Evolutionary conservation across 208 protist species (phyloP).

Genomic region (Jaenimonas drosophilae): DNA sequence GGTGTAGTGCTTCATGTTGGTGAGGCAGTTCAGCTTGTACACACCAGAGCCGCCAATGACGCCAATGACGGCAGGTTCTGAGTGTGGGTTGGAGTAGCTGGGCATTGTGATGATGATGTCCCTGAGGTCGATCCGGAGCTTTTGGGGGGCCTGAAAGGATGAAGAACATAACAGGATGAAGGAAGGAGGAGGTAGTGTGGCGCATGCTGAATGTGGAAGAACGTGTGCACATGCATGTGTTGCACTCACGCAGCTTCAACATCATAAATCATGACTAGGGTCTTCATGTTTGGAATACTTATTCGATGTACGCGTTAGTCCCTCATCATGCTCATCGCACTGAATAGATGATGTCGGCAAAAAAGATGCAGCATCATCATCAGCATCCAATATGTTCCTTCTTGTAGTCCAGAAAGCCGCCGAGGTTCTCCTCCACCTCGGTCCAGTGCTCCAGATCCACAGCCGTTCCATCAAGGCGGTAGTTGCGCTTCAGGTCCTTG

Average conservation of each 20-base stretch:
- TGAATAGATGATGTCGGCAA: neutral
- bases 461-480: slow-evolving; percentile 18
- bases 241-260: no score
- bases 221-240: no score
- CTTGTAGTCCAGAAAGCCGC: slow-evolving; percentile 68
- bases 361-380: slow-evolving; percentile 4
- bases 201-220: neutral
- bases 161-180: neutral
- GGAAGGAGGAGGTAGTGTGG: no score
- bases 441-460: slow-evolving; percentile 39
- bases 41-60: slow-evolving; percentile 87
- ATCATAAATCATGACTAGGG: neutral
- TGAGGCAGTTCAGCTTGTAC: slow-evolving; percentile 58
- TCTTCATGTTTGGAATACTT: no score
- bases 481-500: slow-evolving; percentile 28
- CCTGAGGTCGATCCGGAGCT: slow-evolving; percentile 2
- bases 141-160: slow-evolving; percentile 1
- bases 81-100: slow-evolving; percentile 43
- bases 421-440: slow-evolving; percentile 60
- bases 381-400: slow-evolving; percentile 11
- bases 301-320: no score
- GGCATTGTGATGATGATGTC: slow-evolving; percentile 4
- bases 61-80: slow-evolving; percentile 31
- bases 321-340: no score
- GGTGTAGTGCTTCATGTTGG: slow-evolving; percentile 36